phyloP scores from a whole-genome alignment of 1,139 yeast genomes.

The Spathaspora sp. region DNA sequence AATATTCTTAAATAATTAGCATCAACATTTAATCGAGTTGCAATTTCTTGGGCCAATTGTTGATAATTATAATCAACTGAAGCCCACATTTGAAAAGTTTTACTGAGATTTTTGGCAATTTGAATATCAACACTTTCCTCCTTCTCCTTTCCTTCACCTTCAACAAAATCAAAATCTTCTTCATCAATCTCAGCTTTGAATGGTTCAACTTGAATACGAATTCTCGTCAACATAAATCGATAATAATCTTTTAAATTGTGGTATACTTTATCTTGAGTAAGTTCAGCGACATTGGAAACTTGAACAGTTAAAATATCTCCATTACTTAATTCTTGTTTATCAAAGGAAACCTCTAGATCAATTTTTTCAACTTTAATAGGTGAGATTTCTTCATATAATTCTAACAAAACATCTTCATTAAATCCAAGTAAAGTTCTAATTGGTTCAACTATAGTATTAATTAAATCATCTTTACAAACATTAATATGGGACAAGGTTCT shows the following conservation, averaged over 20 bases:
- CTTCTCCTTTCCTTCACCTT: constrained; percentile 17
- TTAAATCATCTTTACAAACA: constrained; percentile 49
- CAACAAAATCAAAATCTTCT: constrained; percentile 49
- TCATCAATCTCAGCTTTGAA: constrained; percentile 43
- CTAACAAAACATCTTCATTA: constrained; percentile 35
- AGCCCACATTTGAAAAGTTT: constrained; percentile 65
- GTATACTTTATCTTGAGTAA: constrained; percentile 21
- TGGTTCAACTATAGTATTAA: constrained; percentile 44
- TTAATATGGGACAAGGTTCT: constrained; percentile 65
- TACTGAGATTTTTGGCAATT: constrained; percentile 18
- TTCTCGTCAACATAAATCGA: constrained; percentile 62
- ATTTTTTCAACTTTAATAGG: constrained; percentile 57
- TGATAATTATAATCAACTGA: constrained; percentile 59
- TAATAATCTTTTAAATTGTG: constrained; percentile 53
- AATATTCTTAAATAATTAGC: constrained; percentile 66
- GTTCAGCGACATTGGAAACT: constrained; percentile 21
- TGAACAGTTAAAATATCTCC: constrained; percentile 82
- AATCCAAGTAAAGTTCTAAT: constrained; percentile 49
- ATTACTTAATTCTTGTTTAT: constrained; percentile 63
- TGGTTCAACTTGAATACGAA: constrained; percentile 58
- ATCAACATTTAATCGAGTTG: constrained; percentile 50
- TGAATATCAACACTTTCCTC: constrained; percentile 16
- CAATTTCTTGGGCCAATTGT: constrained; percentile 61
- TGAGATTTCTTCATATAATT: constrained; percentile 69
- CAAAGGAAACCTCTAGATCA: constrained; percentile 47